Evolutionary conservation across 176 grass and related monocot species (phyloP), one percentile per base, ranked within the genome.

Genomic region (Zea luxurians): DNA sequence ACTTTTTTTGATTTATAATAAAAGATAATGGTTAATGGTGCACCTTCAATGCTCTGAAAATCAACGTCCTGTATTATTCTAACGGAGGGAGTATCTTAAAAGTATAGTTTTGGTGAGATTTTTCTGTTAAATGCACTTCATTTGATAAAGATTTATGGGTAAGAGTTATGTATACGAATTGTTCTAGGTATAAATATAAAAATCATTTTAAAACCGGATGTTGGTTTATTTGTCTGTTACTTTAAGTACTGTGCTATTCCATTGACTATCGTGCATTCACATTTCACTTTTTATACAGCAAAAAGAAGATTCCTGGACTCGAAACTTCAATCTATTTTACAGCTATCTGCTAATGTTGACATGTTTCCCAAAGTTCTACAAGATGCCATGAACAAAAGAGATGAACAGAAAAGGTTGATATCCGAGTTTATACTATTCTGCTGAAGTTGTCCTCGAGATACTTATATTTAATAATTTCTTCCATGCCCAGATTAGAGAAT

Each of bases 331-430:
- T 59, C 94, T 18, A 72, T 93, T 8, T 76, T 83, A 46, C 59
- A 81, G 67, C 71, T 64, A 15, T 73, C 89, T 76, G 80, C 78
- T 71, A 89, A 86, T 18, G 82, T 91, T 48, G 74, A 88, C 38
- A 82, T 66, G 13, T 97, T 91, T 70, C 91, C 91, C 48, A 79
- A 93, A 81, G 78, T 89, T 70, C 77, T 97, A 61, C 71, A 85
- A 71, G 94, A 93, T 71, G 82, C 94, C 64, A 86, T 88, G 84
- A 87, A 91, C 40, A 91, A 91, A 87, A 88, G 89, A 90, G 94
- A 97, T 83, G 91, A 90, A 70, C 82, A 90, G 46, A 93, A 89
- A 91, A 91, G 85, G 91, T 93, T 84, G 75, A 68, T 71, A 64
- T 65, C 35, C 6, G 53, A 59, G 42, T 78, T 66, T 43, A 69